Percentiles rank a stretch among this genome's conserved stretches.
Evolutionary conservation across 129 eudicot genomes (phyloP).

Genomic region (Saposhnikovia divaricata): DNA sequence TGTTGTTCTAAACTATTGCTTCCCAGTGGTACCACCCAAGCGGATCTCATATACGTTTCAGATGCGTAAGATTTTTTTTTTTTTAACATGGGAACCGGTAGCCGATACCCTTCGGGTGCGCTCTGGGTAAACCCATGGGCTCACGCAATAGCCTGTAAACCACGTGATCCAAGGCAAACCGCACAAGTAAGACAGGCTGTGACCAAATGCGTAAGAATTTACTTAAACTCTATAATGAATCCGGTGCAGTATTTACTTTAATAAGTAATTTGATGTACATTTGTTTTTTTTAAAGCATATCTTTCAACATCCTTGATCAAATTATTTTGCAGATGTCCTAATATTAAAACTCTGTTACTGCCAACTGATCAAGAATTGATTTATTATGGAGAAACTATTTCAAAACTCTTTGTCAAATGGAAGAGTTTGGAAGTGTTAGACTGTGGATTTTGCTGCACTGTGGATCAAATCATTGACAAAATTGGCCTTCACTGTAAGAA

Average conservation of each 20-base stretch:
- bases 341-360: background rate
- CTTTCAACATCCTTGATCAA: too few species aligned
- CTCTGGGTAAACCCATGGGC: too few species aligned
- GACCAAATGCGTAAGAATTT: background rate
- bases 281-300: too few species aligned
- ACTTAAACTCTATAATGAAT: too few species aligned
- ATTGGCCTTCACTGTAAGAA: constrained; percentile 2
- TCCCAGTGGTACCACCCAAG: background rate
- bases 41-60: background rate
- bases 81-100: too few species aligned
- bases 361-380: background rate
- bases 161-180: too few species aligned
- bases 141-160: too few species aligned
- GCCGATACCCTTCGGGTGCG: too few species aligned
- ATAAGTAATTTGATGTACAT: too few species aligned
- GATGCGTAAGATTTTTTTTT: too few species aligned
- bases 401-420: background rate
- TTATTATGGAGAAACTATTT: background rate
- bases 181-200: too few species aligned
- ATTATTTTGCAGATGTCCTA: background rate
- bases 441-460: background rate
- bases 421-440: background rate
- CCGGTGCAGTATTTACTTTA: too few species aligned
- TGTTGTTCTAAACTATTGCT: background rate
- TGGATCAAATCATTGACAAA: background rate